A percentile compares a stretch with the other conserved stretches of the same genome.
Conservation (phyloP, 2,329 filamentous ascomycete genomes). For the Fusarium sp. region DNA sequence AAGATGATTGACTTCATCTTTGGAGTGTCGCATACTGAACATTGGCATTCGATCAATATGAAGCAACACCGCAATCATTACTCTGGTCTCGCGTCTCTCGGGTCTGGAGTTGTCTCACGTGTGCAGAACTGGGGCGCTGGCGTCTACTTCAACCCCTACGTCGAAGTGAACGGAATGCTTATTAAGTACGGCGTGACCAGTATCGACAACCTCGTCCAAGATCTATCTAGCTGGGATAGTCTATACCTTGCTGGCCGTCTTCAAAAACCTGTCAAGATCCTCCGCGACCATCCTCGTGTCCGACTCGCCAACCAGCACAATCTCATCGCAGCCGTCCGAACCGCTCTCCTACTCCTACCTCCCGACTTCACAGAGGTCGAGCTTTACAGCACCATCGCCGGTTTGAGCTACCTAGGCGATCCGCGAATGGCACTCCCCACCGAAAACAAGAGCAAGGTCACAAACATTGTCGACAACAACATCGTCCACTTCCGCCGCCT, state of each 20-base stretch:
- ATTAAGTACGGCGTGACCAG: constrained; percentile 99
- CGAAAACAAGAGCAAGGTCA: constrained; percentile 91
- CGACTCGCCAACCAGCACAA: constrained; percentile 97
- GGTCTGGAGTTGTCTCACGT: constrained; percentile 84
- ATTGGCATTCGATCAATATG: constrained; percentile 96
- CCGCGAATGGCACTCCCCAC: constrained; percentile 93
- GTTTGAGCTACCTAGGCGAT: constrained; percentile 93
- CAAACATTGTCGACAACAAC: constrained; percentile 93
- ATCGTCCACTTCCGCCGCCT: constrained; percentile 90
- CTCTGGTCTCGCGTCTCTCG: constrained; percentile 82
- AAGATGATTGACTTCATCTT: constrained; percentile 99
- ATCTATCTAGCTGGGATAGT: constrained; percentile 91
- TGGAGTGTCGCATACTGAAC: constrained; percentile 91
- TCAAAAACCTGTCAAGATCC: constrained; percentile 97
- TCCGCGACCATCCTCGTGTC: constrained; percentile 91
- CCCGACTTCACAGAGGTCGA: constrained; percentile 86
- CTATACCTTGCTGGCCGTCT: constrained; percentile 95
- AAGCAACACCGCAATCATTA: constrained; percentile 92
- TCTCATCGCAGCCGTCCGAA: constrained; percentile 88
- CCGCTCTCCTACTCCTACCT: constrained; percentile 87
- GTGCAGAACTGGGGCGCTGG: constrained; percentile 95
- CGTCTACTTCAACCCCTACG: constrained; percentile 96
- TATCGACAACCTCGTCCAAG: constrained; percentile 85
- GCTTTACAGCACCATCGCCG: constrained; percentile 90
- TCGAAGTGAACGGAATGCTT: constrained; percentile 92